These are phyloP conservation scores for Penicillium manginii DNA, from an alignment of 495 filamentous ascomycete genomes.

Conservation along the genomic window DNA sequence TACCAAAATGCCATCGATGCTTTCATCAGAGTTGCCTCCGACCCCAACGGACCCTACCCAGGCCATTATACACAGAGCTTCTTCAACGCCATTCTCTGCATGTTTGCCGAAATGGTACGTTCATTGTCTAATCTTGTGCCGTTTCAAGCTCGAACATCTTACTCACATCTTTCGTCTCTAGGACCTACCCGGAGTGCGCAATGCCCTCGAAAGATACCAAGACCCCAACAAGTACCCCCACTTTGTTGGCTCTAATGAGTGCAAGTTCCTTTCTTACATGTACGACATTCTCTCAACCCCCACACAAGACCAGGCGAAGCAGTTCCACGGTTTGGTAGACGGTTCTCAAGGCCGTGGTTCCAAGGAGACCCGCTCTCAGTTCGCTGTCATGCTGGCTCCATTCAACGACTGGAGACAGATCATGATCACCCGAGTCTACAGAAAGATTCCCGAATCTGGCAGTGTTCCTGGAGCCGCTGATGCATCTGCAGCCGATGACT, in stretches of 20 bases:
- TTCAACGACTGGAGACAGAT: not conserved
- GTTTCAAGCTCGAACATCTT: not conserved
- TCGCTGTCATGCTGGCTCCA: not conserved
- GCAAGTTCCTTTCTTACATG: not conserved
- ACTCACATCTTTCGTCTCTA: not conserved
- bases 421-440: not conserved
- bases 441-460: slow-evolving; percentile 1
- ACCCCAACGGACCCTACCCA: not conserved
- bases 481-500: slow-evolving; percentile 52
- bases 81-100: slow-evolving; percentile 5
- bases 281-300: not conserved
- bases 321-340: not conserved
- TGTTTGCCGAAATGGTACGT: slow-evolving; percentile 1
- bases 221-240: not conserved
- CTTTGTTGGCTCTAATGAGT: not conserved
- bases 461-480: not conserved
- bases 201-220: slow-evolving; percentile 1
- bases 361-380: not conserved
- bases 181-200: not conserved
- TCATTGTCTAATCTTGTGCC: not conserved
- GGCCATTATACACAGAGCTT: not conserved
- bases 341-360: not conserved
- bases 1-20: slow-evolving; percentile 79
- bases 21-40: not conserved
- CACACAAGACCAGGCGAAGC: slow-evolving; percentile 2